Conservation (phyloP, 306 rosid genomes). For the Ormosia semicastrata region DNA sequence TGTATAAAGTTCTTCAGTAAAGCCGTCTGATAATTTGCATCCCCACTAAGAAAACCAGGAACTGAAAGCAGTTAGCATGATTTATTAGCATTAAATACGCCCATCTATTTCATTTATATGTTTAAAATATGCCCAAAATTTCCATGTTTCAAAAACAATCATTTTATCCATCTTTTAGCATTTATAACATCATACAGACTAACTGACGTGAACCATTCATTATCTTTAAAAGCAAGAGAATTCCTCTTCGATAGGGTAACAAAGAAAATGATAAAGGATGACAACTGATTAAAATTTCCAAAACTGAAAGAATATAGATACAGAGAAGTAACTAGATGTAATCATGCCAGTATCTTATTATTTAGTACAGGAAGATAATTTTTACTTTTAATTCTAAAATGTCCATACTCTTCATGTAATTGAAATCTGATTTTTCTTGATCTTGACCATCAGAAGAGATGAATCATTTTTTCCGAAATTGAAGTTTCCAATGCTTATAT, state of each 20-base stretch:
- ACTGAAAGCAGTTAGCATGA: background rate
- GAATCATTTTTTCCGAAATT: background rate
- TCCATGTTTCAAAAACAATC: background rate
- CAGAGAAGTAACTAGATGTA: slow-evolving; percentile 3
- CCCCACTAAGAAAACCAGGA: slow-evolving; percentile 8
- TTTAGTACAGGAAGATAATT: background rate
- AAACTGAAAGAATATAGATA: background rate
- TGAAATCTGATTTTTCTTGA: background rate
- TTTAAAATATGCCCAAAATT: background rate
- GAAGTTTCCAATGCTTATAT: background rate
- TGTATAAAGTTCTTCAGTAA: slow-evolving; percentile 19
- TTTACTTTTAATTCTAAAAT: background rate
- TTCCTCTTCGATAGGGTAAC: background rate
- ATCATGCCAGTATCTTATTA: background rate
- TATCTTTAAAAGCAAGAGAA: background rate
- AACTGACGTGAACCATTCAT: background rate
- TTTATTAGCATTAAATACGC: background rate
- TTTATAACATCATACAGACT: background rate
- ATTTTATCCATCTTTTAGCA: background rate
- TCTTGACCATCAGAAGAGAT: background rate
- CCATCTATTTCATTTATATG: background rate
- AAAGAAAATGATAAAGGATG: background rate
- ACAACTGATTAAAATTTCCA: background rate
- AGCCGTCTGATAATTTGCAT: slow-evolving; percentile 13
- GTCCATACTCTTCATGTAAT: background rate